These are phyloP conservation scores for Haplosporangium sp. DNA, from an alignment of 371 early-diverging fungal genomes.

Conservation along the genomic window DNA sequence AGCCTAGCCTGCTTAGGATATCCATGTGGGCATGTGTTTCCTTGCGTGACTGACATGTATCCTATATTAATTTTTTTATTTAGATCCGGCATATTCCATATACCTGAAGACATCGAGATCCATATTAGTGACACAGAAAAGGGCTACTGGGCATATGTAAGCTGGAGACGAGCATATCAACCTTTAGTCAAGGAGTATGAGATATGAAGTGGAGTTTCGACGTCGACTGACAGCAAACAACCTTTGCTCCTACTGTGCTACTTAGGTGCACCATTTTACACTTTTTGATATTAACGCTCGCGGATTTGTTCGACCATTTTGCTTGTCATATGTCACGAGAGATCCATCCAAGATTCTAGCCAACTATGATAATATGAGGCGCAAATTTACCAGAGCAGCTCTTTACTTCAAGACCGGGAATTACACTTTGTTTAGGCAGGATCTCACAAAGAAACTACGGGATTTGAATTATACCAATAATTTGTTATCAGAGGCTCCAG, in stretches of 20 bases:
- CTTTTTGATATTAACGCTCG: conserved; percentile 70
- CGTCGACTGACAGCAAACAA: neutral
- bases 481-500: conserved; percentile 42
- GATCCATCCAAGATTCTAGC: conserved; percentile 64
- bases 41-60: neutral
- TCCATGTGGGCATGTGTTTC: neutral
- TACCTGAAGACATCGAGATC: conserved; percentile 72
- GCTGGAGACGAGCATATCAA: conserved; percentile 3
- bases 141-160: conserved; percentile 69
- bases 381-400: conserved; percentile 56
- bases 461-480: conserved; percentile 67
- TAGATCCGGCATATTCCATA: conserved; percentile 59
- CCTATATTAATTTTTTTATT: neutral
- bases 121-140: conserved; percentile 65
- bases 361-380: conserved; percentile 59
- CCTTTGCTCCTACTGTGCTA: conserved; percentile 1
- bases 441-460: conserved; percentile 62
- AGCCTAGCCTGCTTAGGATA: conserved; percentile 6
- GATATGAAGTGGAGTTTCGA: neutral
- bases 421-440: conserved; percentile 65
- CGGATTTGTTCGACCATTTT: conserved; percentile 71
- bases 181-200: neutral
- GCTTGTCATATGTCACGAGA: conserved; percentile 66
- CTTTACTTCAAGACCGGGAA: conserved; percentile 68
- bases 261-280: conserved; percentile 69